A percentile compares a stretch with the other conserved stretches of the same genome.
These are phyloP conservation scores for Sisymbrium altissimum DNA, from an alignment of 345 rosid species.

Conservation along the genomic window DNA sequence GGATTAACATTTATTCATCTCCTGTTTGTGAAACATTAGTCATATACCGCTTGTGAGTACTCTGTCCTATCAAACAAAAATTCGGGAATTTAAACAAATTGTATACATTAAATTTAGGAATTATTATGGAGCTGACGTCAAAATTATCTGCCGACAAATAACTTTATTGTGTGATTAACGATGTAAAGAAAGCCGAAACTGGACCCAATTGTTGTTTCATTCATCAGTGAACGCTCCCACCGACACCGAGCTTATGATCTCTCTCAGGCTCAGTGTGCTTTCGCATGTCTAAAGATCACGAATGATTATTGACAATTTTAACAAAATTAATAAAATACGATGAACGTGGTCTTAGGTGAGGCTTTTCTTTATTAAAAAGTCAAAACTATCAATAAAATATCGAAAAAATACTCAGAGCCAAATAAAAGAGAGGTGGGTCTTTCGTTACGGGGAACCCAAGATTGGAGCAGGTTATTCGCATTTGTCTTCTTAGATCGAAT, in stretches of 20 bases:
- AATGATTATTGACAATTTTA: slow-evolving; percentile 2
- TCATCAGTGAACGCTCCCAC: slow-evolving; percentile 18
- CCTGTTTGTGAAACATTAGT: background rate
- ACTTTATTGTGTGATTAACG: slow-evolving; percentile 6
- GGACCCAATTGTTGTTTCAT: slow-evolving; percentile 28
- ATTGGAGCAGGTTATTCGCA: slow-evolving; percentile 28
- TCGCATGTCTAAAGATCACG: slow-evolving; percentile 9
- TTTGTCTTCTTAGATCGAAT: slow-evolving; percentile 20
- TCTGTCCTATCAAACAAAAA: background rate
- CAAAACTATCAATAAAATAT: background rate
- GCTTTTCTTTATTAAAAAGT: background rate
- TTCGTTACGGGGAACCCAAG: slow-evolving; percentile 20
- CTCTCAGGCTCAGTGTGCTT: slow-evolving; percentile 18
- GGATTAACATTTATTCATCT: background rate
- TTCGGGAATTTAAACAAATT: background rate
- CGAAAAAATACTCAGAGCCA: background rate
- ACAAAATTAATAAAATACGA: background rate
- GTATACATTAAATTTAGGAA: background rate
- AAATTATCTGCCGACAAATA: slow-evolving; percentile 29
- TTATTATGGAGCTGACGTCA: background rate
- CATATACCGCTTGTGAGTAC: background rate
- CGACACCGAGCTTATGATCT: slow-evolving; percentile 23
- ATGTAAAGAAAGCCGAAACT: background rate
- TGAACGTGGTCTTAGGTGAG: slow-evolving; percentile 30
- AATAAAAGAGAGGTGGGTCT: slow-evolving; percentile 18